A percentile compares a stretch with the other conserved stretches of the same genome.
Evolutionary conservation across 129 eudicot species (phyloP).

Genomic region (Silybum marianum): DNA sequence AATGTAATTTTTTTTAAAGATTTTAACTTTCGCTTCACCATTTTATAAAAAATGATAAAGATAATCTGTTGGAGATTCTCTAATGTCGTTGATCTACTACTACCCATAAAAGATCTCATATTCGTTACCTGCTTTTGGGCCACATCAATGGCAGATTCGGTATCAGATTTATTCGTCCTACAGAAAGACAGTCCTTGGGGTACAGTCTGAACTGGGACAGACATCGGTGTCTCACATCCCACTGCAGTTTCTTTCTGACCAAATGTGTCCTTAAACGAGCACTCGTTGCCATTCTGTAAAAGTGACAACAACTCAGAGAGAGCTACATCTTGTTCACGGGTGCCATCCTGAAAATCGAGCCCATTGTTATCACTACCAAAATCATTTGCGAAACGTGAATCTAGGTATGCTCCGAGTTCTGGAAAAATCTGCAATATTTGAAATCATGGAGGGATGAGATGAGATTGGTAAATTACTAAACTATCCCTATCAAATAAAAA

Average conservation of each 20-base stretch:
- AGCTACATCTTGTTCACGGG: conserved; percentile 59
- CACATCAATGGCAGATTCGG: conserved; percentile 4
- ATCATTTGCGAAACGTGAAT: conserved; percentile 66
- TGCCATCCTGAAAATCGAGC: conserved; percentile 61
- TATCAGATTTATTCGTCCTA: neutral
- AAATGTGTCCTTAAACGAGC: conserved; percentile 22
- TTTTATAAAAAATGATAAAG: neutral
- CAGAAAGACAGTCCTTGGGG: neutral
- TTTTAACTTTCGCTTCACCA: neutral
- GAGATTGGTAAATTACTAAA: neutral
- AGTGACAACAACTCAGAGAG: conserved; percentile 53
- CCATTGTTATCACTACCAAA: conserved; percentile 56
- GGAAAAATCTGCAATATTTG: conserved; percentile 24
- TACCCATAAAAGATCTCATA: neutral
- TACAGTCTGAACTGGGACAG: neutral
- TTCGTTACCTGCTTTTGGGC: conserved; percentile 26
- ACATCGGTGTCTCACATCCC: conserved; percentile 8
- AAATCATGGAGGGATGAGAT: neutral
- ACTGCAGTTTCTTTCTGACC: conserved; percentile 3
- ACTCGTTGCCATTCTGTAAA: conserved; percentile 30
- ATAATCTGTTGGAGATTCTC: too few relatives aligned
- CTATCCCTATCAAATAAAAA: neutral
- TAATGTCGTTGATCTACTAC: neutral
- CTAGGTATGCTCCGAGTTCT: conserved; percentile 43
- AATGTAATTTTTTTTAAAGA: too few relatives aligned